These are phyloP conservation scores for Cryphonectria japonica DNA, from an alignment of 2,329 filamentous ascomycete genomes.

Conservation along the genomic window DNA sequence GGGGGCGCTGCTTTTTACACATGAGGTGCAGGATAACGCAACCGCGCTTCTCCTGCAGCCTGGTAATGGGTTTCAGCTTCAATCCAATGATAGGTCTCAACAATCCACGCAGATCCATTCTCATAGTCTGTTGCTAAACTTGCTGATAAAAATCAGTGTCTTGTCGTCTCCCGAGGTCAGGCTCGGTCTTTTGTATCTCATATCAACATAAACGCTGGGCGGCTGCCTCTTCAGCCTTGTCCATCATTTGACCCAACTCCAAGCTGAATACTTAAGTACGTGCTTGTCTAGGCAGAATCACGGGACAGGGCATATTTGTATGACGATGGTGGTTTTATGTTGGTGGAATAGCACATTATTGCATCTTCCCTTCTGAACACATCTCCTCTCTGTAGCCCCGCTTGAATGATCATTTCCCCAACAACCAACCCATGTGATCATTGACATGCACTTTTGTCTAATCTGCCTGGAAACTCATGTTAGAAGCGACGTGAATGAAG, in stretches of 20 bases:
- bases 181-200: not conserved
- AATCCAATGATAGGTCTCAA: not conserved
- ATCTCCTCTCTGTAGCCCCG: too few relatives aligned
- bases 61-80: not conserved
- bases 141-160: too few relatives aligned
- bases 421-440: too few relatives aligned
- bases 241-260: not conserved
- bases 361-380: too few relatives aligned
- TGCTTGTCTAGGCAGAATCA: not conserved
- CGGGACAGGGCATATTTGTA: not conserved
- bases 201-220: not conserved
- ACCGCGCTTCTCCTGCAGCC: not conserved
- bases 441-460: too few relatives aligned
- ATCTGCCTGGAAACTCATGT: too few relatives aligned
- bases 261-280: not conserved
- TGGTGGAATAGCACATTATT: too few relatives aligned
- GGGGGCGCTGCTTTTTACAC: not conserved
- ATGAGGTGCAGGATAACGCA: not conserved
- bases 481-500: too few relatives aligned
- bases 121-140: not conserved
- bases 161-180: not conserved
- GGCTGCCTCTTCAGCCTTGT: not conserved
- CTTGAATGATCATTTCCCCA: too few relatives aligned
- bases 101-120: not conserved
- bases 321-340: too few relatives aligned